phyloP scores from a whole-genome alignment of 169 alveolate genomes.

The Plasmodium billcollinsi region DNA sequence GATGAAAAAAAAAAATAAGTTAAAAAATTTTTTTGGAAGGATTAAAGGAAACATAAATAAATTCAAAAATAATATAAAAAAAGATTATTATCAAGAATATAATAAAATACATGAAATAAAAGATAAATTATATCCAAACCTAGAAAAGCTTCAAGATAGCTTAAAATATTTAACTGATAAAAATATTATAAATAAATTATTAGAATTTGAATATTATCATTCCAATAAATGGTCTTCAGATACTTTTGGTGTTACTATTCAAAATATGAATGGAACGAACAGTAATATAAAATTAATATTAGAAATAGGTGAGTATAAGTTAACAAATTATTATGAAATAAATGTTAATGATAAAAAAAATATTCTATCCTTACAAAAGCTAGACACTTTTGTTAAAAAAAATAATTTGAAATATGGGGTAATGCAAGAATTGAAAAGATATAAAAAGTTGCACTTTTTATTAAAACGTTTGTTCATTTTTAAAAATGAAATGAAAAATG shows the following conservation, averaged over 20 bases:
- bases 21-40: slow-evolving; percentile 3
- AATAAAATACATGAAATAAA: slow-evolving; percentile 7
- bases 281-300: slow-evolving; percentile 44
- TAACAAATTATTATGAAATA: slow-evolving; percentile 42
- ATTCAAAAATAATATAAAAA: slow-evolving; percentile 5
- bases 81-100: background rate
- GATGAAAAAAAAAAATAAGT: background rate
- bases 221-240: slow-evolving; percentile 57
- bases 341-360: slow-evolving; percentile 11
- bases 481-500: slow-evolving; percentile 36
- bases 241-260: slow-evolving; percentile 53
- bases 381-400: slow-evolving; percentile 56
- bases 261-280: slow-evolving; percentile 57
- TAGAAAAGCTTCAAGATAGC: slow-evolving; percentile 29
- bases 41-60: slow-evolving; percentile 22
- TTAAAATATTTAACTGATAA: slow-evolving; percentile 46
- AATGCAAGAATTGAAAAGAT: slow-evolving; percentile 28
- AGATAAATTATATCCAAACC: background rate
- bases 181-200: slow-evolving; percentile 52
- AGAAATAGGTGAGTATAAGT: slow-evolving; percentile 53
- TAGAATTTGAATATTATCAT: slow-evolving; percentile 76
- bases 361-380: slow-evolving; percentile 31
- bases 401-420: slow-evolving; percentile 23
- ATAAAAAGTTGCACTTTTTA: slow-evolving; percentile 19
- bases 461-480: slow-evolving; percentile 13